A percentile compares a stretch with the other conserved stretches of the same genome.
phyloP scores from a whole-genome alignment of 2,329 filamentous ascomycete species.

The Sporothrix globosa region DNA sequence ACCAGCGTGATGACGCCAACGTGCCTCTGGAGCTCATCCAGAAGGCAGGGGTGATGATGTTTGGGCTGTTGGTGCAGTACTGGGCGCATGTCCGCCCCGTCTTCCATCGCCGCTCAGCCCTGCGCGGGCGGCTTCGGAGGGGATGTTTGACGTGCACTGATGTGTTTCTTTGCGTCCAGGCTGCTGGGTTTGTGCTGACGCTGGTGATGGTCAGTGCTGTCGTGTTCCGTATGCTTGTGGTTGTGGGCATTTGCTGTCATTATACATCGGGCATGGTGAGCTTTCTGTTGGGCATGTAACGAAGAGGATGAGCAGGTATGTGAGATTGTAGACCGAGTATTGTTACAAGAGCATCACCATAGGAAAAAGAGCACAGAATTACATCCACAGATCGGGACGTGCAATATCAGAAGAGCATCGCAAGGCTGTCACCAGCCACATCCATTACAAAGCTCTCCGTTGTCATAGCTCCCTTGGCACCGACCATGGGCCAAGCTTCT shows the following conservation, averaged over 20 bases:
- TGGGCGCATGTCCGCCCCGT: conserved; percentile 47
- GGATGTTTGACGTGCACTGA: conserved; percentile 40
- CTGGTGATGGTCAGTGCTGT: conserved; percentile 37
- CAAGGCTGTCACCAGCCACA: not conserved
- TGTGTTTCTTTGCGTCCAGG: conserved; percentile 39
- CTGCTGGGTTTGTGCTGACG: conserved; percentile 40
- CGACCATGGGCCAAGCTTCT: not conserved
- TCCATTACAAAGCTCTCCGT: not conserved
- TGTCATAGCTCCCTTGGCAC: conserved; percentile 6
- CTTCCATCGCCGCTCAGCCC: conserved; percentile 46
- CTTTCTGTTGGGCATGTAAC: conserved; percentile 17
- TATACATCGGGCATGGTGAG: conserved; percentile 2
- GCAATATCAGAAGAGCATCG: not conserved
- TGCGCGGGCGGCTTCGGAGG: conserved; percentile 41
- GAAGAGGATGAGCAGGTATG: not conserved
- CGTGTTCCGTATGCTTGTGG: conserved; percentile 35
- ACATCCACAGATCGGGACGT: not conserved
- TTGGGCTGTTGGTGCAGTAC: conserved; percentile 39
- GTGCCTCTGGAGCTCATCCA: conserved; percentile 19
- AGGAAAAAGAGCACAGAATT: not conserved
- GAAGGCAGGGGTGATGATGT: conserved; percentile 34
- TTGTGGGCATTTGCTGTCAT: conserved; percentile 17
- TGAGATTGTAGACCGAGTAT: not conserved
- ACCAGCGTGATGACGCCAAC: not conserved
- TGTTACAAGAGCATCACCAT: conserved; percentile 1